Evolutionary conservation across 2,329 filamentous ascomycete species (phyloP).

Genomic region (Triangularia verruculosa): DNA sequence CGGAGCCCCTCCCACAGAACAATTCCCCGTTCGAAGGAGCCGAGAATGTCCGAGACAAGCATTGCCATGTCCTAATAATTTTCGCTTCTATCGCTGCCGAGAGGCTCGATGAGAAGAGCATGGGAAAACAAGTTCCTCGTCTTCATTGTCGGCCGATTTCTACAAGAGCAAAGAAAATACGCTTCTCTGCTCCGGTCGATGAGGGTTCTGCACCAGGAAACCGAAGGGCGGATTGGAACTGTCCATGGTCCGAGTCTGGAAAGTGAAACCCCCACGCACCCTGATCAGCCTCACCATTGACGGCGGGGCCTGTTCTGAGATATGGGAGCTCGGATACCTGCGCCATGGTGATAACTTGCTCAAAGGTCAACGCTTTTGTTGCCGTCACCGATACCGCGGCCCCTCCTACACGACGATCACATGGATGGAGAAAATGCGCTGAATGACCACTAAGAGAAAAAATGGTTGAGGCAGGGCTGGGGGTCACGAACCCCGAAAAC

Average conservation of each 20-base stretch:
- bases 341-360: not conserved
- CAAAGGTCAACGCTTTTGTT: not conserved
- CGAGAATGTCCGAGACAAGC: conserved; percentile 14
- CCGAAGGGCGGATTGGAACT: not conserved
- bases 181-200: not conserved
- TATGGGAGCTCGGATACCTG: not conserved
- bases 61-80: conserved; percentile 3
- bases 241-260: not conserved
- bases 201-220: not conserved
- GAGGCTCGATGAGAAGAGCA: not conserved
- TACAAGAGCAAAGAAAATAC: not conserved
- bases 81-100: not conserved
- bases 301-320: not conserved
- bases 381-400: not conserved
- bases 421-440: conserved; percentile 14
- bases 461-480: not conserved
- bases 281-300: conserved; percentile 1
- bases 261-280: conserved; percentile 6
- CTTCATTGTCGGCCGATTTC: not conserved
- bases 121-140: not conserved
- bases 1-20: conserved; percentile 2
- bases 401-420: conserved; percentile 14
- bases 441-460: not conserved
- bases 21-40: conserved; percentile 12
- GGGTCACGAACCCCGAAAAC: not conserved